Evolutionary conservation across 345 rosid genomes (phyloP).

Genomic region (Anacardium occidentale): DNA sequence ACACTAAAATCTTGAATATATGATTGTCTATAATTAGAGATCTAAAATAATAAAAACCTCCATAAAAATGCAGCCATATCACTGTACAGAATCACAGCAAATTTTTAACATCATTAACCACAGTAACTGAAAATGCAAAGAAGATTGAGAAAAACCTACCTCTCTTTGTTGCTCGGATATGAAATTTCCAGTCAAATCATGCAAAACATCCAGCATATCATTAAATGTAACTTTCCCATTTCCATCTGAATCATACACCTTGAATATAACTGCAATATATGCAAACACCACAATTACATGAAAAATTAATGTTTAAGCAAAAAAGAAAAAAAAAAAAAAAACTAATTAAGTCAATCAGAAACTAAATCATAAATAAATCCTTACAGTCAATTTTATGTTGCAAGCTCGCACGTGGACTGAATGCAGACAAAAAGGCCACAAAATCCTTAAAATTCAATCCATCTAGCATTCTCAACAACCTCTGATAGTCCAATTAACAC

Average conservation of each 20-base stretch:
- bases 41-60: not conserved
- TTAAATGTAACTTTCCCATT: constrained; percentile 73
- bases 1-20: not conserved
- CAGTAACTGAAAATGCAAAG: not conserved
- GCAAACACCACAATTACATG: not conserved
- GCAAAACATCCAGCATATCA: constrained; percentile 75
- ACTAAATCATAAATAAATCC: not conserved
- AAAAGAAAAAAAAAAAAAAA: not conserved
- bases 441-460: constrained; percentile 87
- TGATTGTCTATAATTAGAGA: not conserved
- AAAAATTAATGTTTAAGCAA: not conserved
- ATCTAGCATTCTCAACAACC: constrained; percentile 77
- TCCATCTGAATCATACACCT: constrained; percentile 80
- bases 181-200: constrained; percentile 75
- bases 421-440: constrained; percentile 86
- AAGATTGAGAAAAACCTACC: constrained; percentile 34
- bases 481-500: constrained; percentile 34
- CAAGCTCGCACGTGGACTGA: constrained; percentile 65
- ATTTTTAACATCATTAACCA: not conserved
- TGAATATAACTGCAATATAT: constrained; percentile 61
- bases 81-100: not conserved
- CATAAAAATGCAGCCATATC: not conserved
- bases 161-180: constrained; percentile 71
- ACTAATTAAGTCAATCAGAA: not conserved
- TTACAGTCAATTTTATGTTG: constrained; percentile 72